A percentile compares a stretch with the other conserved stretches of the same genome.
Evolutionary conservation across 2,329 filamentous ascomycete genomes (phyloP).

Genomic region (Coniochaeta sp.): DNA sequence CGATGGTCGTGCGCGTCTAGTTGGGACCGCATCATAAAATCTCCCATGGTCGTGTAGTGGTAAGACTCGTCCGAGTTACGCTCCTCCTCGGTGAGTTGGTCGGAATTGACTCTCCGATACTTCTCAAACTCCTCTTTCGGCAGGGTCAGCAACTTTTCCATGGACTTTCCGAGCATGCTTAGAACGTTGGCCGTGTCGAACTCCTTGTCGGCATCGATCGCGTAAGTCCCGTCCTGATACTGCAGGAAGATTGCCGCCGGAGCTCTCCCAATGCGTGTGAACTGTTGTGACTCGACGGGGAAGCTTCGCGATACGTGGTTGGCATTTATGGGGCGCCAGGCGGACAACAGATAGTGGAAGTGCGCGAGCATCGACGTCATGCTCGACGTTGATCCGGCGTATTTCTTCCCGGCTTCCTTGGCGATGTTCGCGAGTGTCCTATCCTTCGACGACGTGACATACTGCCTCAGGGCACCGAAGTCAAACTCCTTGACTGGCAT

Average conservation of each 20-base stretch:
- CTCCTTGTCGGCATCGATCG: constrained; percentile 93
- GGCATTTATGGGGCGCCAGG: constrained; percentile 68
- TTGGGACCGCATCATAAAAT: constrained; percentile 92
- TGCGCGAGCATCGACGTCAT: constrained; percentile 85
- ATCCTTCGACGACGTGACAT: constrained; percentile 89
- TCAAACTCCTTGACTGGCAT: constrained; percentile 94
- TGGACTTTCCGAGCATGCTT: constrained; percentile 87
- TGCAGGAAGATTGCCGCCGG: constrained; percentile 78
- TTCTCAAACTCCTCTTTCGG: constrained; percentile 78
- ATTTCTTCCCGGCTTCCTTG: constrained; percentile 61
- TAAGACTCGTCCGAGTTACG: constrained; percentile 68
- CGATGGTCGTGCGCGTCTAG: constrained; percentile 83
- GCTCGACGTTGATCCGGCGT: constrained; percentile 92
- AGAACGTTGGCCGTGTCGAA: constrained; percentile 79
- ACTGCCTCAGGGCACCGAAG: constrained; percentile 76
- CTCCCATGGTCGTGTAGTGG: constrained; percentile 79
- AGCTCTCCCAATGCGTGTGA: constrained; percentile 64
- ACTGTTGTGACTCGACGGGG: constrained; percentile 50
- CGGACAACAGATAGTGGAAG: constrained; percentile 86
- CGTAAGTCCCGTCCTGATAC: constrained; percentile 78
- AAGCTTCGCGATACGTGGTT: constrained; percentile 63
- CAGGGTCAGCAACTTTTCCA: constrained; percentile 90
- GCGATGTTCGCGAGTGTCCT: constrained; percentile 62
- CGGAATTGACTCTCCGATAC: constrained; percentile 63
- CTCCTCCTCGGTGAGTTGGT: constrained; percentile 65